Base-by-base conservation (phyloP, 2,329 filamentous ascomycete species). In the Malbranchea zuffiana region DNA sequence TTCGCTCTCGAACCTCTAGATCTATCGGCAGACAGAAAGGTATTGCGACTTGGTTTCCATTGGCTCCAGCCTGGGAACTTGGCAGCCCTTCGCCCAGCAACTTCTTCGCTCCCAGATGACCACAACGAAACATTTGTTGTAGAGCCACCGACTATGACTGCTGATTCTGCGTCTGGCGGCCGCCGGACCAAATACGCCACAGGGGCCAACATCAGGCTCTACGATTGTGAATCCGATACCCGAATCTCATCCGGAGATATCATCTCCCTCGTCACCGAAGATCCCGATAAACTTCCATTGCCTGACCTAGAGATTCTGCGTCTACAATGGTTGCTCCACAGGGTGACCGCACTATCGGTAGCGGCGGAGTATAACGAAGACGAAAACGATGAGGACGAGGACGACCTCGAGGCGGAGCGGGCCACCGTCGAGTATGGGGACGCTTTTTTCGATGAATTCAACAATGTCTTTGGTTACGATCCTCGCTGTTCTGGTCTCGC, bases 361-460 rank as follows among this genome's bases (percentile, higher is more conserved):
- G 37, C 29, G 11, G 37, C 37, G 18, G 31, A 30, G 13, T 29
- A 20, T 20, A n/a, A 28, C 29, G n/a, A 33, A 15, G 37, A 29
- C 25, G 10, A 26, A 12, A 16, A 35, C 3, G 25, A 19, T 17
- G 17, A 13, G 11, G 32, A 34, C 16, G 32, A 24, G n/a, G n/a
- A 72, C 59, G 1, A 59, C 60, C 40, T 67, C 67, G 5, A 73
- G 50, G 1, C 70, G 61, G 0, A 73, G 68, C 0, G 69, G 74
- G 1, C 70, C 71, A 7, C 65, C 65, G 18, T 63, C 70, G 27
- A 71, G 66, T 12, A 71, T 50, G 3, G 68, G 68, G 0, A 71
- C 68, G 1, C 71, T n/a, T n/a, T n/a, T n/a, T n/a, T n/a, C n/a
- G n/a, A n/a, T n/a, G n/a, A n/a, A n/a, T n/a, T n/a, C n/a, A n/a